These are phyloP conservation scores for Mortierella polycephala DNA, from an alignment of 371 early-diverging fungal species.

Conservation along the genomic window DNA sequence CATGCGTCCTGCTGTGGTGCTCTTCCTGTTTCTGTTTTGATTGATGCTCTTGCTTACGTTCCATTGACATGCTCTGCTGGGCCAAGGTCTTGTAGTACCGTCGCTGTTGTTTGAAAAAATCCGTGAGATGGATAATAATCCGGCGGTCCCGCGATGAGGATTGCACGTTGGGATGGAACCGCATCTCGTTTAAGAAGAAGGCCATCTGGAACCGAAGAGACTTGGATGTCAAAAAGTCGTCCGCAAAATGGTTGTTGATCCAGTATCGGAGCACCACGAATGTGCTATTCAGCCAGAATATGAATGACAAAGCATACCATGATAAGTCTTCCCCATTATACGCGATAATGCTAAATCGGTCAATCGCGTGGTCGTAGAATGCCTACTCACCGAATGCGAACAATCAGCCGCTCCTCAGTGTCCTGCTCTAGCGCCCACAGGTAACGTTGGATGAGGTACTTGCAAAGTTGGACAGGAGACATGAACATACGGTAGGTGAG, in stretches of 20 bases:
- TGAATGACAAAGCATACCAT: background rate
- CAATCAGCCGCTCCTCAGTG: slow-evolving; percentile 62
- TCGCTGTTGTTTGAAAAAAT: slow-evolving; percentile 36
- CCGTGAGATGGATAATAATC: slow-evolving; percentile 62
- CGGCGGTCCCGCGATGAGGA: slow-evolving; percentile 62
- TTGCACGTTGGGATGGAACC: slow-evolving; percentile 56
- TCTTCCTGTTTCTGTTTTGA: background rate
- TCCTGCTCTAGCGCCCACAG: slow-evolving; percentile 71
- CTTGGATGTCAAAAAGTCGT: slow-evolving; percentile 70
- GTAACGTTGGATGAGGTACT: slow-evolving; percentile 69
- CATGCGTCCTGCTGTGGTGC: background rate
- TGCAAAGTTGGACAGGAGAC: slow-evolving; percentile 67
- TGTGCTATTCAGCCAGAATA: slow-evolving; percentile 30
- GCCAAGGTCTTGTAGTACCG: slow-evolving; percentile 32
- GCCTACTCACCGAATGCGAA: slow-evolving; percentile 61
- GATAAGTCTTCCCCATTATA: no score
- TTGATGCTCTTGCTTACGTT: background rate
- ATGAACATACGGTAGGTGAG: slow-evolving; percentile 75
- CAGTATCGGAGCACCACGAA: slow-evolving; percentile 76
- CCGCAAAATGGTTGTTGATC: slow-evolving; percentile 73
- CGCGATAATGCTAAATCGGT: no score
- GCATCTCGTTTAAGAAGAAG: slow-evolving; percentile 61
- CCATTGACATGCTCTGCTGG: slow-evolving; percentile 14
- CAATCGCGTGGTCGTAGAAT: no score
- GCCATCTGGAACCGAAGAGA: slow-evolving; percentile 61